Conservation (phyloP, 257 asterid genomes). For the Coffea eugenioides region DNA sequence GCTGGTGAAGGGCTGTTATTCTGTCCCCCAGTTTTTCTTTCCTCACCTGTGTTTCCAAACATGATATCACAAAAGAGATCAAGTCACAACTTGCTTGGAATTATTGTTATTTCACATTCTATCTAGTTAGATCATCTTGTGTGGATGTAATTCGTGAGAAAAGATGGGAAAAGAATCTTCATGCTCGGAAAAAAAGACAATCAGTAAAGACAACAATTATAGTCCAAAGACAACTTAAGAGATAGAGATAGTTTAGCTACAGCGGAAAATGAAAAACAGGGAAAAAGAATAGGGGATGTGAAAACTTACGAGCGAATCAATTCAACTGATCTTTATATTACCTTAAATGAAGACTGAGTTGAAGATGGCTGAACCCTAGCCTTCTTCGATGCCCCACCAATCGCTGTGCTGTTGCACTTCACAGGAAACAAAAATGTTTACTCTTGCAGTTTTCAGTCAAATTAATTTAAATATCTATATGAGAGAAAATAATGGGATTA, state of each 20-base stretch:
- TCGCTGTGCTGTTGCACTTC: constrained; percentile 60
- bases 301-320: not conserved
- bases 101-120: not conserved
- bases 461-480: too few species aligned
- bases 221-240: constrained; percentile 41
- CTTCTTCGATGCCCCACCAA: constrained; percentile 64
- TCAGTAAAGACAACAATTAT: constrained; percentile 56
- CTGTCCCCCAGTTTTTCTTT: constrained; percentile 82
- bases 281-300: not conserved
- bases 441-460: not conserved
- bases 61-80: constrained; percentile 3
- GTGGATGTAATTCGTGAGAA: constrained; percentile 44
- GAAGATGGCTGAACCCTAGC: constrained; percentile 66
- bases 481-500: not conserved
- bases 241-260: constrained; percentile 7
- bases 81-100: constrained; percentile 15
- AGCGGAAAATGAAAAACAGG: not conserved
- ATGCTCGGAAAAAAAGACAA: constrained; percentile 38
- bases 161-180: constrained; percentile 46
- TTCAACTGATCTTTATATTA: constrained; percentile 20
- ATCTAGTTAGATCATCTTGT: constrained; percentile 20
- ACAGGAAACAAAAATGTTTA: not conserved
- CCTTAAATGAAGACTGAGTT: constrained; percentile 69
- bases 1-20: constrained; percentile 84
- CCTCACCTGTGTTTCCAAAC: constrained; percentile 56